Evolutionary conservation across 768 basidiomycete species (phyloP), one percentile per base, ranked within the genome.

Genomic region (Strobilomyces dryophilus): DNA sequence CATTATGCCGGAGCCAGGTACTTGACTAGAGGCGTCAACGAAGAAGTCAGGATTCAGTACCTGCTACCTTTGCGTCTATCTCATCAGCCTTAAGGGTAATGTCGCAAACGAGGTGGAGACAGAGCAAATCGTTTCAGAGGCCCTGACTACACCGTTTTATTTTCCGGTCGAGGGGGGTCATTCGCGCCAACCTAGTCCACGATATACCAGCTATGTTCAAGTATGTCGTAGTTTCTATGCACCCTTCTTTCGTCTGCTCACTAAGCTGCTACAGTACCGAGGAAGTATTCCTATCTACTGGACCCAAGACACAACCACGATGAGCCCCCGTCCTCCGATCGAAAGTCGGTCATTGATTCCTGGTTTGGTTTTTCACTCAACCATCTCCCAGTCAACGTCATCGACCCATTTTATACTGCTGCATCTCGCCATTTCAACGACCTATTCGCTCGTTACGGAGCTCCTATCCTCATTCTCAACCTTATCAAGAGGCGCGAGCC

Each of bases 101-200:
- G 95, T 98, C 10, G 95, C 95, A 3, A 99, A 99, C 65, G 97
- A 98, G 69, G 97, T 99, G 2, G 97, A 99, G 71, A 97, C 94
- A 0, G 97, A 99, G 67, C 97, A 99, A 64, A 95, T 99, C 47
- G 92, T 95, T 0, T 89, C 87, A 8, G 94, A 95, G 64, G 88
- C 90, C 0, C 66, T 91, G 6, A 95, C 90, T 0, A 95, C 93
- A 0, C 83, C 93, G 0, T 95, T 97, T 66, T 92, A 93, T 65
- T 87, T 79, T 58, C 90, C 89, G 9, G 58, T 64, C 2, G 63
- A 65, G 18, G 68, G 60, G 8, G 67, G 60, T 36, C 72, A 68
- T 12, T 70, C 73, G 32, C 74, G 87, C 24, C 74, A 80, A 3
- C 85, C 86, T 0, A 90, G 82, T 64, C 90, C 95, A 0, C 86